These are phyloP conservation scores for Saccharomycopsis sp. DNA, from an alignment of 805 yeast genomes.

Conservation along the genomic window DNA sequence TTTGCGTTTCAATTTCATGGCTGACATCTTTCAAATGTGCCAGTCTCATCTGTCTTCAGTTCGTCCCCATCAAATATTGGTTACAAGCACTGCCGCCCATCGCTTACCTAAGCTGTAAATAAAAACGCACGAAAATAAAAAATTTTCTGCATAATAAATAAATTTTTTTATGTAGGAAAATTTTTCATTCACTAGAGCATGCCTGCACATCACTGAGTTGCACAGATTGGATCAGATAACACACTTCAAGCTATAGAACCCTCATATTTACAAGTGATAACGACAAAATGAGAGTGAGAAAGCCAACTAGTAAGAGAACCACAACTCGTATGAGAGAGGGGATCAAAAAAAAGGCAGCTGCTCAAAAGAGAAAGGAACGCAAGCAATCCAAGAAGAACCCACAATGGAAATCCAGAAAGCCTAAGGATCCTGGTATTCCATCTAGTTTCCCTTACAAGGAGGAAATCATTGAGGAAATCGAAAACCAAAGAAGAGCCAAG, in stretches of 20 bases:
- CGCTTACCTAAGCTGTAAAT: background rate
- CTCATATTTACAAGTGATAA: background rate
- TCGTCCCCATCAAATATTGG: no score
- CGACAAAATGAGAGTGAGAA: constrained; percentile 5
- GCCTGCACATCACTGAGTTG: background rate
- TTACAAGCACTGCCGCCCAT: background rate
- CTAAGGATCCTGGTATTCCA: constrained; percentile 94
- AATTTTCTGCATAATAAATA: background rate
- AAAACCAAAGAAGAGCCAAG: constrained; percentile 49
- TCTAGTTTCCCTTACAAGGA: constrained; percentile 92
- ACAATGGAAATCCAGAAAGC: constrained; percentile 83
- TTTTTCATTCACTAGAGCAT: background rate
- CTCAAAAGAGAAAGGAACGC: constrained; percentile 79
- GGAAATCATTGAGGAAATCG: constrained; percentile 65
- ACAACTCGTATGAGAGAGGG: constrained; percentile 95
- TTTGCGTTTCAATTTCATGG: no score
- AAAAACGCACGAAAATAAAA: no score
- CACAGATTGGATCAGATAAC: no score
- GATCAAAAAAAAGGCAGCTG: constrained; percentile 90
- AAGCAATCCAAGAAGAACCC: constrained; percentile 81
- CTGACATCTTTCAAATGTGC: no score
- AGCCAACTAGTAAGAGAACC: constrained; percentile 68
- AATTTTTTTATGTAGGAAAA: background rate
- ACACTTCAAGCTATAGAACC: no score
- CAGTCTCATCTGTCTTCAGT: no score